phyloP scores from a whole-genome alignment of 108 stramenopile genomes.

The Nitzschia putrida region DNA sequence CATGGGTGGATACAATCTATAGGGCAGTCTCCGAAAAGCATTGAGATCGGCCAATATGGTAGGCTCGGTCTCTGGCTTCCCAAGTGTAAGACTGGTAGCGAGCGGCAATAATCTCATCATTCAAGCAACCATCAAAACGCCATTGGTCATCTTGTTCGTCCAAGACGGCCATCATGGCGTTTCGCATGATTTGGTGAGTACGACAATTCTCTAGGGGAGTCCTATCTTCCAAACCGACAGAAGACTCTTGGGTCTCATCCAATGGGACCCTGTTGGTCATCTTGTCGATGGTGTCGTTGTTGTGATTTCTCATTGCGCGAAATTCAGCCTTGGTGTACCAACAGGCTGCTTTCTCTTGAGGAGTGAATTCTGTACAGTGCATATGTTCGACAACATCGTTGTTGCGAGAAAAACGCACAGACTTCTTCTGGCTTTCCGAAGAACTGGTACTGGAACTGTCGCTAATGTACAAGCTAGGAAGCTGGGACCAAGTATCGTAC shows the following conservation, averaged over 20 bases:
- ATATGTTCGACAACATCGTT: neutral
- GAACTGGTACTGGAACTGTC: neutral
- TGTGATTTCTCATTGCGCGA: constrained; percentile 7
- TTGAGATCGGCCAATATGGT: neutral
- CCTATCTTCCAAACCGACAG: constrained; percentile 5
- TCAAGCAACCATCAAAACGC: constrained; percentile 1
- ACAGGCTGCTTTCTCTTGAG: constrained; percentile 10
- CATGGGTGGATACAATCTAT: too few relatives aligned
- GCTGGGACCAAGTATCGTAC: constrained; percentile 7
- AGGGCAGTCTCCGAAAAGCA: neutral
- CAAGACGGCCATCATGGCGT: constrained; percentile 12
- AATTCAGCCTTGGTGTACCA: constrained; percentile 4
- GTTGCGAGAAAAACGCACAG: constrained; percentile 10
- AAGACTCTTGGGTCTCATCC: neutral
- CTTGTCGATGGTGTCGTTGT: constrained; percentile 8
- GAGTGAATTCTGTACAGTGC: constrained; percentile 2
- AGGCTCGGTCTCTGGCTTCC: constrained; percentile 16
- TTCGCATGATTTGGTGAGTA: constrained; percentile 15
- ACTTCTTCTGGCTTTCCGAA: neutral
- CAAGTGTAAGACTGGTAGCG: constrained; percentile 9
- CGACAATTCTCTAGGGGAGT: neutral
- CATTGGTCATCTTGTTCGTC: constrained; percentile 25
- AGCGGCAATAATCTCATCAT: constrained; percentile 4
- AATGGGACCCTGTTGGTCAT: neutral
- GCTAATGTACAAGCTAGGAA: neutral